Conservation (phyloP, 805 yeast genomes). For the Jamesozyma jinghongensis region DNA sequence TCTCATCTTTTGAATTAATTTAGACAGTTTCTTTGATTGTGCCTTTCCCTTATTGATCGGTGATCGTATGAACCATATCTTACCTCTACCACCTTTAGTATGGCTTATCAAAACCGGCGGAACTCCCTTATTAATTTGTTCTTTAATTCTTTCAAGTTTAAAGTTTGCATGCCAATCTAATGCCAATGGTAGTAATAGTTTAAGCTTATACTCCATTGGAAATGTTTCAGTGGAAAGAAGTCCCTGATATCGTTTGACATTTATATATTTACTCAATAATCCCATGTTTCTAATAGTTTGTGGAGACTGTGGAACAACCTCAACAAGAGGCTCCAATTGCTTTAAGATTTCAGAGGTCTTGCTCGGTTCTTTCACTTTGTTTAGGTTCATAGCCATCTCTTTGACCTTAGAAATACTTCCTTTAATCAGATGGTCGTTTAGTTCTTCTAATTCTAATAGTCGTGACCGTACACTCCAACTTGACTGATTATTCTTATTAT, state of each 20-base stretch:
- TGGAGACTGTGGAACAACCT: constrained; percentile 4
- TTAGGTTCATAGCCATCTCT: background rate
- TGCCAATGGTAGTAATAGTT: constrained; percentile 23
- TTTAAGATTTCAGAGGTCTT: background rate
- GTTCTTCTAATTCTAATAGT: constrained; percentile 9
- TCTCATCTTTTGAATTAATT: constrained; percentile 17
- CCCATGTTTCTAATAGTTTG: constrained; percentile 8
- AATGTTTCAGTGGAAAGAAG: constrained; percentile 13
- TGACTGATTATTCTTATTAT: constrained; percentile 19
- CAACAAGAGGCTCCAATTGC: background rate
- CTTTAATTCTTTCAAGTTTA: constrained; percentile 13
- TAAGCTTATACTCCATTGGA: constrained; percentile 8
- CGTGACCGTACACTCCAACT: constrained; percentile 18
- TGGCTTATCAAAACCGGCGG: constrained; percentile 16
- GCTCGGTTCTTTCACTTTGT: background rate
- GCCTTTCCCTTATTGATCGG: constrained; percentile 20
- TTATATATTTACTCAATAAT: constrained; percentile 14
- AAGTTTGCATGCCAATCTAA: constrained; percentile 15
- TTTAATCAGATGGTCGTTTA: constrained; percentile 10
- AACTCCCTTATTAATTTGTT: constrained; percentile 20
- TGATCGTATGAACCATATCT: constrained; percentile 27
- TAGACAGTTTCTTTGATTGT: constrained; percentile 21
- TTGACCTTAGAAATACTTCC: constrained; percentile 1
- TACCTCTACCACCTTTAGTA: constrained; percentile 20
- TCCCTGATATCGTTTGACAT: constrained; percentile 7